Percentiles rank a stretch among this genome's conserved stretches.
Evolutionary conservation across 2,329 filamentous ascomycete species (phyloP).

Genomic region (Dactylellina cionopaga): DNA sequence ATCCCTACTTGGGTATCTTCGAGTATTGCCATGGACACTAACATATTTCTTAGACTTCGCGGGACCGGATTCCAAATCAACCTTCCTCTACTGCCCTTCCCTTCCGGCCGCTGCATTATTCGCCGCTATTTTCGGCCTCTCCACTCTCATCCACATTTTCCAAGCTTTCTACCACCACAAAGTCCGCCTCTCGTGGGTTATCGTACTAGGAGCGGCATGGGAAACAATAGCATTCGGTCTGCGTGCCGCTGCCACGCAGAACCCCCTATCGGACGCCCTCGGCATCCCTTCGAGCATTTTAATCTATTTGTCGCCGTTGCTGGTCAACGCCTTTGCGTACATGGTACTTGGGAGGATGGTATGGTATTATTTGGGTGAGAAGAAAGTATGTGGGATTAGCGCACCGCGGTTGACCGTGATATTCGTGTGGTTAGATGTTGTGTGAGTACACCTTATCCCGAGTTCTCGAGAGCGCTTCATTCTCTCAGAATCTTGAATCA

Average conservation of each 20-base stretch:
- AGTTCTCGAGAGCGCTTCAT: too few relatives aligned
- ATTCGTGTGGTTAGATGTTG: constrained; percentile 65
- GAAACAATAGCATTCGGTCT: constrained; percentile 62
- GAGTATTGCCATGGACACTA: not conserved
- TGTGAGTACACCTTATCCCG: constrained; percentile 56
- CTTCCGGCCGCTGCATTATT: constrained; percentile 60
- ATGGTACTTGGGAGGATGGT: constrained; percentile 60
- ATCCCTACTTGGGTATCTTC: not conserved
- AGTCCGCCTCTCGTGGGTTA: constrained; percentile 62
- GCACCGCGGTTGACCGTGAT: constrained; percentile 62
- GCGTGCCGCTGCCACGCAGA: constrained; percentile 61
- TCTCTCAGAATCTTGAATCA: too few relatives aligned
- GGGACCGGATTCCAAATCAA: constrained; percentile 32
- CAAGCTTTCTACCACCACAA: constrained; percentile 61
- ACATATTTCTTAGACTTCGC: constrained; percentile 19
- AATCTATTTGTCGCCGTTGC: constrained; percentile 61
- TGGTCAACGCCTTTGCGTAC: constrained; percentile 59
- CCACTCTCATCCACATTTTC: constrained; percentile 58
- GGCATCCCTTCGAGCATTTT: constrained; percentile 61
- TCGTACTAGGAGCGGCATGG: constrained; percentile 63
- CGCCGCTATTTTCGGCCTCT: constrained; percentile 60
- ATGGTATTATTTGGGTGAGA: constrained; percentile 60
- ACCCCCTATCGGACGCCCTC: constrained; percentile 60
- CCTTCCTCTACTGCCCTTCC: constrained; percentile 61
- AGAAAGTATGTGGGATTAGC: constrained; percentile 59